phyloP scores from a whole-genome alignment of 306 rosid species.

The Crotalaria pallida region DNA sequence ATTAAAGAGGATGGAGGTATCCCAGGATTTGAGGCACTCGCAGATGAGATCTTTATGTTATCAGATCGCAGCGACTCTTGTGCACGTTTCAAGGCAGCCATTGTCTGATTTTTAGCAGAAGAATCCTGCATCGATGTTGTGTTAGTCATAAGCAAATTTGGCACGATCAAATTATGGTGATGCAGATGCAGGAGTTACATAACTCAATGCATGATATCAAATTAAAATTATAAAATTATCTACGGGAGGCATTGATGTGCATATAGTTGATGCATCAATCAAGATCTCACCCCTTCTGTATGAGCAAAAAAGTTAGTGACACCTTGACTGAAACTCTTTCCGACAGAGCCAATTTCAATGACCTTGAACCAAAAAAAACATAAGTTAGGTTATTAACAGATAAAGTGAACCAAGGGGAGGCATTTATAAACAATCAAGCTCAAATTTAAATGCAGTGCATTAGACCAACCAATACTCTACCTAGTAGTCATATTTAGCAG shows the following conservation, averaged over 20 bases:
- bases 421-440: neutral
- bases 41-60: conserved; percentile 46
- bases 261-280: conserved; percentile 7
- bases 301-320: conserved; percentile 57
- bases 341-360: conserved; percentile 82
- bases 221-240: conserved; percentile 2
- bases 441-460: neutral
- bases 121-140: conserved; percentile 49
- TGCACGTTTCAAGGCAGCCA: conserved; percentile 65
- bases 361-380: conserved; percentile 38
- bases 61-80: conserved; percentile 64
- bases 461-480: conserved; percentile 13
- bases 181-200: neutral
- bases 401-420: neutral
- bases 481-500: conserved; percentile 8
- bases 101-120: conserved; percentile 54
- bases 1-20: conserved; percentile 91
- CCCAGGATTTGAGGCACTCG: conserved; percentile 87
- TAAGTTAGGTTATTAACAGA: conserved; percentile 13
- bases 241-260: neutral
- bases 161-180: neutral
- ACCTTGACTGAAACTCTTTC: conserved; percentile 65
- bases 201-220: neutral
- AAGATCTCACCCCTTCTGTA: conserved; percentile 61
- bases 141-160: conserved; percentile 17